Evolutionary conservation across 2,329 filamentous ascomycete species (phyloP).

Genomic region (Botryotinia globosa): DNA sequence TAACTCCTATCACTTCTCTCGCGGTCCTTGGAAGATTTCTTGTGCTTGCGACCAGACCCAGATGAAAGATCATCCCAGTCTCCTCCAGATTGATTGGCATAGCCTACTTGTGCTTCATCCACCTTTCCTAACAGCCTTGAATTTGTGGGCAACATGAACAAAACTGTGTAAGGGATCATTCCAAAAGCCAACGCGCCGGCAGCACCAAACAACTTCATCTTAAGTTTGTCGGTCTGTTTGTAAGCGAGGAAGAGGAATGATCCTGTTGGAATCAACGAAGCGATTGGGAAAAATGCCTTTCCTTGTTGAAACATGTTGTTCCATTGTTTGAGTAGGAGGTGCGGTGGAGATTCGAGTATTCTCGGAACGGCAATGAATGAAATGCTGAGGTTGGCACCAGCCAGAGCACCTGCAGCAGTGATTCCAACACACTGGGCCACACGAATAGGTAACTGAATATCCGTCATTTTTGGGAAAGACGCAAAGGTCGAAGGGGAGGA

Average conservation of each 20-base stretch:
- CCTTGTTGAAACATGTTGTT: conserved; percentile 43
- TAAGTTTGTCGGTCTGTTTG: conserved; percentile 27
- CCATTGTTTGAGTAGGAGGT: conserved; percentile 57
- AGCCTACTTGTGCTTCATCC: conserved; percentile 40
- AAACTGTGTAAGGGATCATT: conserved; percentile 52
- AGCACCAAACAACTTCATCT: conserved; percentile 40
- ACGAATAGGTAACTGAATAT: conserved; percentile 39
- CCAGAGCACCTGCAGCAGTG: conserved; percentile 47
- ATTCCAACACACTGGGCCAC: conserved; percentile 51
- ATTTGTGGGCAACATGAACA: conserved; percentile 49
- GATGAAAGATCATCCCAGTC: conserved; percentile 14
- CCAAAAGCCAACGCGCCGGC: conserved; percentile 47
- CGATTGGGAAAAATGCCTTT: conserved; percentile 39
- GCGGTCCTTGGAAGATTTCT: conserved; percentile 16
- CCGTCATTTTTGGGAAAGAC: background rate
- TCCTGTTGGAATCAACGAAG: conserved; percentile 43
- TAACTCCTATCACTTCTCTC: conserved; percentile 13
- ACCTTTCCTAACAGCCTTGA: conserved; percentile 47
- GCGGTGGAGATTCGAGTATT: conserved; percentile 53
- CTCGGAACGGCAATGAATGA: conserved; percentile 50
- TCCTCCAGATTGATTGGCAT: conserved; percentile 13
- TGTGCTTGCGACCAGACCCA: conserved; percentile 17
- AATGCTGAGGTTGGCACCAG: conserved; percentile 41
- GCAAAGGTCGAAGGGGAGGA: conserved; percentile 16
- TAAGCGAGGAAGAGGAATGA: conserved; percentile 49